A percentile compares a stretch with the other conserved stretches of the same genome.
These are phyloP conservation scores for Kwoniella shandongensis DNA, from an alignment of 768 basidiomycete species.

Conservation along the genomic window DNA sequence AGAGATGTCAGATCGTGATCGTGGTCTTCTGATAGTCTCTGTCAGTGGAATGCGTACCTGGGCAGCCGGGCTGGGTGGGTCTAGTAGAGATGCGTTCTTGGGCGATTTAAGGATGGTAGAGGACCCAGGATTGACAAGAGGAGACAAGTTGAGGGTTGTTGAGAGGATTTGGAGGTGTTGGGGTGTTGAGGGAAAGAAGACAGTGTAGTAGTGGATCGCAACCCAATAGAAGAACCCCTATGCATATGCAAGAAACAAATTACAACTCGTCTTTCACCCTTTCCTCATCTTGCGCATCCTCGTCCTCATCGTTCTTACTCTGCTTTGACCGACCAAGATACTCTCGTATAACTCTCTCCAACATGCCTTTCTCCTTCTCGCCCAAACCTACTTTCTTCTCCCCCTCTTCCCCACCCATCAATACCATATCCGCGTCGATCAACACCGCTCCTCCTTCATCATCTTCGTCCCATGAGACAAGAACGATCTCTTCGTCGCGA, in stretches of 20 bases:
- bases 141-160: constrained; percentile 73
- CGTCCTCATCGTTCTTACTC: constrained; percentile 1
- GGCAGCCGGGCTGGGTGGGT: constrained; percentile 44
- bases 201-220: constrained; percentile 1
- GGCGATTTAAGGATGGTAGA: constrained; percentile 82
- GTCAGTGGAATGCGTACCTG: constrained; percentile 48
- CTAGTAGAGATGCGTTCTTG: constrained; percentile 63
- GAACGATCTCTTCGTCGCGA: constrained; percentile 12
- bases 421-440: constrained; percentile 17
- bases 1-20: constrained; percentile 47
- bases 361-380: constrained; percentile 22
- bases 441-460: constrained; percentile 19
- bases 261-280: neutral
- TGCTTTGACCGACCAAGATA: constrained; percentile 11
- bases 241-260: too few relatives aligned
- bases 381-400: constrained; percentile 4
- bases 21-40: constrained; percentile 48
- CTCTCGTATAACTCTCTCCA: constrained; percentile 24
- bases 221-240: too few relatives aligned
- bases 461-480: constrained; percentile 23
- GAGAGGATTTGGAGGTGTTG: constrained; percentile 88
- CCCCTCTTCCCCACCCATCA: neutral
- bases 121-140: constrained; percentile 65
- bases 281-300: constrained; percentile 1
- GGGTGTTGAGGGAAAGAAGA: constrained; percentile 56